A percentile compares a stretch with the other conserved stretches of the same genome.
phyloP scores from a whole-genome alignment of 306 rosid genomes.

The Gastrolobium bilobum region DNA sequence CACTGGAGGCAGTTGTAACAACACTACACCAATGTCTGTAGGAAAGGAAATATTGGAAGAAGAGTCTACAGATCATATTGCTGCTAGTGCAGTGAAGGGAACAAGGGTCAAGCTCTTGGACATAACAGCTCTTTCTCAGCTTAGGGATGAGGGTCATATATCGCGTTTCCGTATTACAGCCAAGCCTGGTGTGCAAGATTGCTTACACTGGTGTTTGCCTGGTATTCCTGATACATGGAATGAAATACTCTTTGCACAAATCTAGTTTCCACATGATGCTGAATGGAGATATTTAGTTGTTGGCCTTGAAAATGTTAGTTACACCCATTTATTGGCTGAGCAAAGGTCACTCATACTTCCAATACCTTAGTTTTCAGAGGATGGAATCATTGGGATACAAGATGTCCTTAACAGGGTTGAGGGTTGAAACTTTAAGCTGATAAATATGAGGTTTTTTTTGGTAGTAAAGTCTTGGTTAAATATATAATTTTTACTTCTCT shows the following conservation, averaged over 20 bases:
- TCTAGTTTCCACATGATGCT: slow-evolving; percentile 50
- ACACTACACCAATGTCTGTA: slow-evolving; percentile 78
- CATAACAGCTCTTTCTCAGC: slow-evolving; percentile 72
- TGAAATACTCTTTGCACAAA: slow-evolving; percentile 72
- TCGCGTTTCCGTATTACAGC: slow-evolving; percentile 64
- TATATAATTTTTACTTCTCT: background rate
- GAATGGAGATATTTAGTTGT: background rate
- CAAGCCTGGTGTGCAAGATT: slow-evolving; percentile 65
- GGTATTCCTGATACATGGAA: slow-evolving; percentile 90
- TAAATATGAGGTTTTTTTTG: background rate
- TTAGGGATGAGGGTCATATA: slow-evolving; percentile 86
- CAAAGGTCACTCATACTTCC: slow-evolving; percentile 23
- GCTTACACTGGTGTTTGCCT: slow-evolving; percentile 88
- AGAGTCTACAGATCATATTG: slow-evolving; percentile 63
- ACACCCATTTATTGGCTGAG: slow-evolving; percentile 10
- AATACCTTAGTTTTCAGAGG: background rate
- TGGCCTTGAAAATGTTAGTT: background rate
- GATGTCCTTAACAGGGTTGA: background rate
- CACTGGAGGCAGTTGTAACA: slow-evolving; percentile 85
- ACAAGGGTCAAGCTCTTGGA: slow-evolving; percentile 78
- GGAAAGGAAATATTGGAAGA: slow-evolving; percentile 70
- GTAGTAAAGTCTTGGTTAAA: slow-evolving; percentile 11
- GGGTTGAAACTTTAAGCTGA: slow-evolving; percentile 13
- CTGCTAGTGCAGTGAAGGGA: slow-evolving; percentile 75
- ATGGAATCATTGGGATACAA: slow-evolving; percentile 12